Conservation (phyloP, 2,329 filamentous ascomycete genomes). For the Cucurbitaria berberidis region DNA sequence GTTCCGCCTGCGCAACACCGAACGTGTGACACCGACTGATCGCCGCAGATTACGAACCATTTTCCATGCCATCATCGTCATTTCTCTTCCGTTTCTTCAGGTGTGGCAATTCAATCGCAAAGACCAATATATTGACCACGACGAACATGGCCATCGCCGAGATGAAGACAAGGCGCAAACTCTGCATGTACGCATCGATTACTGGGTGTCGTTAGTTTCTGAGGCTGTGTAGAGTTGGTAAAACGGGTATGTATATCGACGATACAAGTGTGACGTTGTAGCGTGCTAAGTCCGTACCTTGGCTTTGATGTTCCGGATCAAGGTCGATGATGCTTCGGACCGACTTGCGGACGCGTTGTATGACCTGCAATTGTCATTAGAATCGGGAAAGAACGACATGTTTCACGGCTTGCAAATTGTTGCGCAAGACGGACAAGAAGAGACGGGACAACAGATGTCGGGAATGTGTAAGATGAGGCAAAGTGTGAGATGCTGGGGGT, state of each 20-base stretch:
- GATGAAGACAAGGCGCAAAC: constrained; percentile 52
- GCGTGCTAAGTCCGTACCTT: constrained; percentile 49
- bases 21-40: neutral
- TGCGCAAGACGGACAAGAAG: neutral
- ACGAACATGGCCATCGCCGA: constrained; percentile 56
- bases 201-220: constrained; percentile 36
- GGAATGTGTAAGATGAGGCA: neutral
- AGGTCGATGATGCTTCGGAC: constrained; percentile 57
- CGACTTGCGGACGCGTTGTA: constrained; percentile 58
- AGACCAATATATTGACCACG: constrained; percentile 56
- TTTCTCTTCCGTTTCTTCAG: constrained; percentile 27
- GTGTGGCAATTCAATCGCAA: constrained; percentile 62
- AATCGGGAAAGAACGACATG: neutral
- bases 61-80: constrained; percentile 9
- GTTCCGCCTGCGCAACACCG: neutral
- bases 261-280: neutral
- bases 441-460: neutral
- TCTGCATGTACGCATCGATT: constrained; percentile 48
- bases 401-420: neutral
- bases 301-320: constrained; percentile 52
- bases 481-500: neutral
- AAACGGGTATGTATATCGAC: neutral
- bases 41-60: neutral
- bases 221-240: constrained; percentile 21
- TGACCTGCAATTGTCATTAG: constrained; percentile 38